These are phyloP conservation scores for Medicago ruthenica DNA, from an alignment of 306 rosid genomes.

Conservation along the genomic window DNA sequence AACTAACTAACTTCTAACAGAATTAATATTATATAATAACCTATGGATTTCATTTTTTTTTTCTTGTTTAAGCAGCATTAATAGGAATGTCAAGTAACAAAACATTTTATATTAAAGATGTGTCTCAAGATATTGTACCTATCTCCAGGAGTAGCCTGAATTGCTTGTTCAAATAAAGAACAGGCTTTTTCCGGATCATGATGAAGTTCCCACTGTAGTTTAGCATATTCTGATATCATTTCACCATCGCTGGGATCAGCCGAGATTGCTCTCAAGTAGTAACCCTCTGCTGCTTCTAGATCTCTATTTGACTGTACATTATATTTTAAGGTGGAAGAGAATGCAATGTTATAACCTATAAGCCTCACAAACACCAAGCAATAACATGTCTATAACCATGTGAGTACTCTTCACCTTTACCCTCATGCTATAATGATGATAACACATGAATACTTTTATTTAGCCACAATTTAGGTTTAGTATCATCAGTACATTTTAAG, in stretches of 20 bases:
- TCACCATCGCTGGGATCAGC: conserved; percentile 77
- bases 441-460: background rate
- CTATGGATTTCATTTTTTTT: background rate
- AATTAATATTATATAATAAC: background rate
- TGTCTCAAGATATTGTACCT: conserved; percentile 55
- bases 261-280: conserved; percentile 58
- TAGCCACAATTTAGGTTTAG: conserved; percentile 26
- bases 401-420: background rate
- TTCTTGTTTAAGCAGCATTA: conserved; percentile 4
- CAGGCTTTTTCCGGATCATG: conserved; percentile 59
- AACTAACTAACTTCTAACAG: background rate
- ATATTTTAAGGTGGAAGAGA: conserved; percentile 9
- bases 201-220: conserved; percentile 80
- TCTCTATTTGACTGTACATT: conserved; percentile 68
- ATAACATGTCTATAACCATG: background rate
- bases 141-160: conserved; percentile 59
- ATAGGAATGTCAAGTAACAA: conserved; percentile 19
- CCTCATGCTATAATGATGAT: background rate
- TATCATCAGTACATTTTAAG: background rate
- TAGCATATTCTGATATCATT: conserved; percentile 67
- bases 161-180: conserved; percentile 69
- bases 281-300: conserved; percentile 70
- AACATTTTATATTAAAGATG: conserved; percentile 4
- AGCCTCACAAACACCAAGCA: conserved; percentile 5
- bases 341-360: conserved; percentile 4